These are phyloP conservation scores for Fusarium kyushuense DNA, from an alignment of 2,329 filamentous ascomycete species.

Conservation along the genomic window DNA sequence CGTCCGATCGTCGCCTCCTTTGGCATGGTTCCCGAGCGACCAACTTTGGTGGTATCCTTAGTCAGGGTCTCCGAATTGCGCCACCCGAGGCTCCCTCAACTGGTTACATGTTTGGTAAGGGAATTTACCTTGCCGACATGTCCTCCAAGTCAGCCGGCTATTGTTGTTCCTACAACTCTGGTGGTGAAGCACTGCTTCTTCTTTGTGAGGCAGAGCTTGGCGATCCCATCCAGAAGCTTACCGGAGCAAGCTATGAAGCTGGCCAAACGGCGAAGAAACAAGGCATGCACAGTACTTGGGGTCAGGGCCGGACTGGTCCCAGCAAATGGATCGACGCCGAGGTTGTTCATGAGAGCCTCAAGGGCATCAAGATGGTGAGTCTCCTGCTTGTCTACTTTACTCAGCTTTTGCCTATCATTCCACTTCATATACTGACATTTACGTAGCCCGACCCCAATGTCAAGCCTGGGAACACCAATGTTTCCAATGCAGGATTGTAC, in stretches of 20 bases:
- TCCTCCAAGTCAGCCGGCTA: conserved; percentile 86
- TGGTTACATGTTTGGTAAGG: conserved; percentile 92
- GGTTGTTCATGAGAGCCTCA: conserved; percentile 71
- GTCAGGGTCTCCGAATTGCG: conserved; percentile 89
- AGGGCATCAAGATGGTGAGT: conserved; percentile 77
- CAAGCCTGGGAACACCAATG: conserved; percentile 61
- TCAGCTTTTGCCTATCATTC: background rate
- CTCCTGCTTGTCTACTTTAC: background rate
- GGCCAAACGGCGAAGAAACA: conserved; percentile 70
- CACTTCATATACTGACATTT: conserved; percentile 9
- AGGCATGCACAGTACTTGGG: conserved; percentile 76
- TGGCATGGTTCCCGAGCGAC: conserved; percentile 90
- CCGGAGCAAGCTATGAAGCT: conserved; percentile 69
- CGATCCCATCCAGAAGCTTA: conserved; percentile 76
- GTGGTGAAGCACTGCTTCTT: conserved; percentile 78
- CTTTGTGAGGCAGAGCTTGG: conserved; percentile 86
- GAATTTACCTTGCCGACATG: conserved; percentile 89
- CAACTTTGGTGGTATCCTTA: conserved; percentile 89
- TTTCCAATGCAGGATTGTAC: conserved; percentile 60
- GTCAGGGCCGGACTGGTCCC: conserved; percentile 74
- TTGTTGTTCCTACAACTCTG: conserved; percentile 72
- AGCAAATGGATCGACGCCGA: conserved; percentile 80
- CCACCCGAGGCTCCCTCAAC: conserved; percentile 80
- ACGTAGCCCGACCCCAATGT: conserved; percentile 62
- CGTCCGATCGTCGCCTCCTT: conserved; percentile 78